Evolutionary conservation across 2,329 filamentous ascomycete species (phyloP).

Genomic region (Pyricularia sp.): DNA sequence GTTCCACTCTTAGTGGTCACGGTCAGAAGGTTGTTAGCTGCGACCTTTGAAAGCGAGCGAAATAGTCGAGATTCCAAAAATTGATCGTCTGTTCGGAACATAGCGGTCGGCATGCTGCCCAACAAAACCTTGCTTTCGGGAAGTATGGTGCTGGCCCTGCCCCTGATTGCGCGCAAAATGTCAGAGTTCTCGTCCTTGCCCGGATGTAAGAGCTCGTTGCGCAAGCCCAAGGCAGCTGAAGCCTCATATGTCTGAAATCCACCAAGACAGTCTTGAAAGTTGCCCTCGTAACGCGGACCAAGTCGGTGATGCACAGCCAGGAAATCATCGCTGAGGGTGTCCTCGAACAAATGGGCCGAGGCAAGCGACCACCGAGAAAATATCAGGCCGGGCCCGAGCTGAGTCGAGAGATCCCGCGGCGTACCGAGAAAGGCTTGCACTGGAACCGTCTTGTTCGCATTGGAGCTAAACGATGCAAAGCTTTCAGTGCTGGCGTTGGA

Average conservation of each 20-base stretch:
- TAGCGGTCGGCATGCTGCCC: slow-evolving; percentile 67
- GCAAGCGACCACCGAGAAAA: slow-evolving; percentile 79
- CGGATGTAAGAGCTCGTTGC: slow-evolving; percentile 81
- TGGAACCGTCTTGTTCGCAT: slow-evolving; percentile 44
- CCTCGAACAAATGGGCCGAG: slow-evolving; percentile 78
- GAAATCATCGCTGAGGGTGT: slow-evolving; percentile 79
- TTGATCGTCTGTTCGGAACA: slow-evolving; percentile 69
- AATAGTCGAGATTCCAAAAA: slow-evolving; percentile 67
- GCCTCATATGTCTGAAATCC: slow-evolving; percentile 94
- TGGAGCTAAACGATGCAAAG: slow-evolving; percentile 55
- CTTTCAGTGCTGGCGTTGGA: slow-evolving; percentile 51
- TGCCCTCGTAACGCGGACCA: slow-evolving; percentile 82
- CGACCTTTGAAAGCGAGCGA: slow-evolving; percentile 59
- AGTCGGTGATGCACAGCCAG: slow-evolving; percentile 83
- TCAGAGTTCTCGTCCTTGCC: slow-evolving; percentile 87
- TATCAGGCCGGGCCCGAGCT: slow-evolving; percentile 59
- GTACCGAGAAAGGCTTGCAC: slow-evolving; percentile 92
- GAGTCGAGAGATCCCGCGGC: slow-evolving; percentile 70
- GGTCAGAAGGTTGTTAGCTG: slow-evolving; percentile 53
- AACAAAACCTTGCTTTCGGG: slow-evolving; percentile 72
- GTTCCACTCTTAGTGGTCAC: slow-evolving; percentile 62
- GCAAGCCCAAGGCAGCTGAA: slow-evolving; percentile 76
- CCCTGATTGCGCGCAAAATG: slow-evolving; percentile 75
- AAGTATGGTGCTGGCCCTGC: slow-evolving; percentile 69
- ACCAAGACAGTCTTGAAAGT: slow-evolving; percentile 91